Evolutionary conservation across 164 flowering plant genomes (phyloP), one percentile per base, ranked within the genome.

Genomic region (Piper betle): DNA sequence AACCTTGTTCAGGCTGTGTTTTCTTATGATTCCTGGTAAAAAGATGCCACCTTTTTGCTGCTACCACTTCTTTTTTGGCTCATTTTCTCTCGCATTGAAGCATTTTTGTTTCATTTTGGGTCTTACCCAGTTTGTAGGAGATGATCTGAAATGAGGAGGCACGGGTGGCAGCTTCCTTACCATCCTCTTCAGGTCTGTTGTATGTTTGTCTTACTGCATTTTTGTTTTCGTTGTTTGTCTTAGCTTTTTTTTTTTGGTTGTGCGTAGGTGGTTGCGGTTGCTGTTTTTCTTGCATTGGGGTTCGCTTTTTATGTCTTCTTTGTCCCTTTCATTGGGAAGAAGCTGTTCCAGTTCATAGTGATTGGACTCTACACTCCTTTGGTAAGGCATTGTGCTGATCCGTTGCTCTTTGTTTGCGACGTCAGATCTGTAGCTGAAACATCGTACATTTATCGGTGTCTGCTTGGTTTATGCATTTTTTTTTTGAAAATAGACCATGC

Each of bases 111-210:
- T 46, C 50, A 46, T 46, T 46, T 46, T 46, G 50, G 15, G 33
- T 46, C 50, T 15, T 12, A 58, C 39, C 46, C 43, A 37, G 18
- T 40, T 40, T 17, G 10, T 1, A 25, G 15, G 39, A 16, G 6
- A 19, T 13, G n/a, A 8, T 58, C 39, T 52, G 72, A 78, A 74
- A 93, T 94, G 99, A 91, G 96, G 79, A 94, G 87, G 77, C 86
- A 94, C 77, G 99, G 99, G 57, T 91, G 99, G 99, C 91, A 94
- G 66, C 96, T 88, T 57, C 97, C 97, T 58, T 85, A 91, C 70
- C 97, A 94, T 65, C 97, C 97, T 52, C 91, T 94, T 33, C 99
- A 94, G 90, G 99, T 84, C 54, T 52, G 52, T n/a, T 52, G 42
- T 62, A 33, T 40, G 6, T 54, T 43, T 48, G 40, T 62, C 60